These are phyloP conservation scores for Jatropha curcas DNA, from an alignment of 345 rosid genomes.

Conservation along the genomic window DNA sequence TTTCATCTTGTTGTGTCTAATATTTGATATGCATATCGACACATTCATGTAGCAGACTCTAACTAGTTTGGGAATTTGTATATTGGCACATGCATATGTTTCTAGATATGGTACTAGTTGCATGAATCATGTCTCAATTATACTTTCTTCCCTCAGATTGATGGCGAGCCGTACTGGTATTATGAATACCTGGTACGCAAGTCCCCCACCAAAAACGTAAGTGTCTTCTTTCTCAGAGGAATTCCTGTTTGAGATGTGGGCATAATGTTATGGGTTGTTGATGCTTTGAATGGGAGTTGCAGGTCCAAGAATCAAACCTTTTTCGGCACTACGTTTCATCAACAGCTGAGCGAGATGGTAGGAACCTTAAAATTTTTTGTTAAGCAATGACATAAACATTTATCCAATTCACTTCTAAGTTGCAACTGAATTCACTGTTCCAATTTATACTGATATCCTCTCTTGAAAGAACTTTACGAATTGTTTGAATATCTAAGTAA, in stretches of 20 bases:
- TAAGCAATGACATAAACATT: background rate
- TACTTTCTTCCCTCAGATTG: conserved; percentile 44
- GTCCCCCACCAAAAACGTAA: conserved; percentile 74
- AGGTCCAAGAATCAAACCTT: conserved; percentile 81
- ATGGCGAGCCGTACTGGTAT: conserved; percentile 88
- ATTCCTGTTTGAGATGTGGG: background rate
- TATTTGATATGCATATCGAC: background rate
- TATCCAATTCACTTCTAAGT: background rate
- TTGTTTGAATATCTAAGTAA: background rate
- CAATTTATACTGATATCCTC: background rate
- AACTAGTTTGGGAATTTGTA: too few relatives aligned
- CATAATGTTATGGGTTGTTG: conserved; percentile 11
- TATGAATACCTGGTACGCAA: conserved; percentile 89
- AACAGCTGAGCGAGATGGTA: conserved; percentile 93
- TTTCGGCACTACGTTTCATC: conserved; percentile 77
- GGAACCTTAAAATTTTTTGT: conserved; percentile 20
- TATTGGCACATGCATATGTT: background rate
- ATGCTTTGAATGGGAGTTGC: conserved; percentile 24
- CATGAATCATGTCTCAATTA: background rate
- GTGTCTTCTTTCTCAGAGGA: conserved; percentile 19
- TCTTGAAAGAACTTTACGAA: background rate
- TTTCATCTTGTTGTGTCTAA: conserved; percentile 4
- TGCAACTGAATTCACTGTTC: background rate
- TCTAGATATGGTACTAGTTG: background rate
- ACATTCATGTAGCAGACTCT: too few relatives aligned